Percentiles rank a stretch among this genome's conserved stretches.
phyloP scores from a whole-genome alignment of 169 alveolate genomes.

The Neospora caninum region DNA sequence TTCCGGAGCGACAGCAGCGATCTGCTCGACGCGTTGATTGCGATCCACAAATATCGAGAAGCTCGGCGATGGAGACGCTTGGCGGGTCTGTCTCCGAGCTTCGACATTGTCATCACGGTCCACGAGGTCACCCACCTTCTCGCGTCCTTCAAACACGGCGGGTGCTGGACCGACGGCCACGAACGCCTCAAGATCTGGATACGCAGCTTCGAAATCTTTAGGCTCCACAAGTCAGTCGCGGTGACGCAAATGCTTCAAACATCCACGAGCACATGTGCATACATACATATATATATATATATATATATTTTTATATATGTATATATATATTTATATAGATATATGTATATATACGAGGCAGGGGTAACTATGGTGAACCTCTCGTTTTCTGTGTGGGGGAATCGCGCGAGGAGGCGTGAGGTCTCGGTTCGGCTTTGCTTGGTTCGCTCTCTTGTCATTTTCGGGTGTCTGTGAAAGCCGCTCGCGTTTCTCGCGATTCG shows the following conservation, averaged over 20 bases:
- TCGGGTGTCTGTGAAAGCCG: too few relatives aligned
- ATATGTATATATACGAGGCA: too few relatives aligned
- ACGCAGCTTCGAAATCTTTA: neutral
- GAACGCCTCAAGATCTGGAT: constrained; percentile 21
- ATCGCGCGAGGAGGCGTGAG: too few relatives aligned
- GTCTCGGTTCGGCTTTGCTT: too few relatives aligned
- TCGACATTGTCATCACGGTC: neutral
- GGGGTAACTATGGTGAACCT: too few relatives aligned
- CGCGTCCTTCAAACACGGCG: neutral
- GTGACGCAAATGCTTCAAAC: too few relatives aligned
- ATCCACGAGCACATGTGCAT: neutral
- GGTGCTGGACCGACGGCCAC: constrained; percentile 37
- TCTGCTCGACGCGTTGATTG: constrained; percentile 11
- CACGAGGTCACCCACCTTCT: constrained; percentile 33
- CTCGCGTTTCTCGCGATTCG: too few relatives aligned
- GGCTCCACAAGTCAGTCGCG: neutral
- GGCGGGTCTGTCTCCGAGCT: constrained; percentile 5
- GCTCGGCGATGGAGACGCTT: constrained; percentile 30
- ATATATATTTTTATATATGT: too few relatives aligned
- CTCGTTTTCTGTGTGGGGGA: too few relatives aligned
- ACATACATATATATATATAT: neutral
- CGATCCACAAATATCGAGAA: neutral
- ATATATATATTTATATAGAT: too few relatives aligned
- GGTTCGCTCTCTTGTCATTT: too few relatives aligned
- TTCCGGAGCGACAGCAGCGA: constrained; percentile 19